A percentile compares a stretch with the other conserved stretches of the same genome.
phyloP scores from a whole-genome alignment of 768 basidiomycete genomes.

The Paxillus rubicundulus region DNA sequence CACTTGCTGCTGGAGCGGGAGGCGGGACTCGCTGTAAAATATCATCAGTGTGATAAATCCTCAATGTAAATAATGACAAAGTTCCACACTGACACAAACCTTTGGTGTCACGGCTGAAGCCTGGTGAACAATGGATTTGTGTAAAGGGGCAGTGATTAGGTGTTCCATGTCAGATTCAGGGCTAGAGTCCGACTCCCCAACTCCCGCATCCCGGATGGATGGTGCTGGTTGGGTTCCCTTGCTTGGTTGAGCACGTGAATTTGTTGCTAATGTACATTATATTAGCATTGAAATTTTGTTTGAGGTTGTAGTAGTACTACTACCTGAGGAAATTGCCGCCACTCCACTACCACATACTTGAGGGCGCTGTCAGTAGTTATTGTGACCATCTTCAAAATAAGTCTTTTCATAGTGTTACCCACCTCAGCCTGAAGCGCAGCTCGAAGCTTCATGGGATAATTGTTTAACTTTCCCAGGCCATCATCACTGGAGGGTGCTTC shows the following conservation, averaged over 20 bases:
- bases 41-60: not conserved
- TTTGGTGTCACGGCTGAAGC: not conserved
- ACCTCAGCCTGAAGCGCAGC: not conserved
- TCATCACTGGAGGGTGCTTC: not conserved
- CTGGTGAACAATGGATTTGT: not conserved
- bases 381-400: not conserved
- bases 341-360: not conserved
- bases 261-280: not conserved
- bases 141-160: not conserved
- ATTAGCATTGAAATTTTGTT: not conserved
- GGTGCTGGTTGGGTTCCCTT: not conserved
- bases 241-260: not conserved
- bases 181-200: not conserved
- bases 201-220: not conserved
- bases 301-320: not conserved
- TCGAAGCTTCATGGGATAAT: not conserved
- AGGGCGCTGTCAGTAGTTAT: not conserved
- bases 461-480: not conserved
- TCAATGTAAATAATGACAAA: not conserved
- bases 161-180: not conserved
- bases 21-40: not conserved
- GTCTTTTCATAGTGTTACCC: not conserved
- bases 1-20: not conserved
- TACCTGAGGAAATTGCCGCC: not conserved
- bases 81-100: not conserved